Evolutionary conservation across 2,329 filamentous ascomycete species (phyloP), one percentile per base, ranked within the genome.

Genomic region (Xylariaceae sp.): DNA sequence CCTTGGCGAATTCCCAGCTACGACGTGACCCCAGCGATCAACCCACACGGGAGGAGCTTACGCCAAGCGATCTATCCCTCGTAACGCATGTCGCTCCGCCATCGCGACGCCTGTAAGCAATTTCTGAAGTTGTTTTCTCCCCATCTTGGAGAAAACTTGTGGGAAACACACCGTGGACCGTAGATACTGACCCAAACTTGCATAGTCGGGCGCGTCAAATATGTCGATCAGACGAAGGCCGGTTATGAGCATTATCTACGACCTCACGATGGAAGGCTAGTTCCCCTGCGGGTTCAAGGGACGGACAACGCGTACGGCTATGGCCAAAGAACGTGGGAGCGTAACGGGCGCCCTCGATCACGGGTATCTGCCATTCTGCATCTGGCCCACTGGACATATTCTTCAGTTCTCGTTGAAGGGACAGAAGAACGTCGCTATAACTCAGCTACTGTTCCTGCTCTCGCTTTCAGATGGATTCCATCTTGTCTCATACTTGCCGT

Each of bases 381-480:
- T 10, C 42, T 54, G 14, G 22, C 38, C 13, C 42, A 44, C 16
- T 54, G 51, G 51, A 50, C 47, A n/a, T 54, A 54, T 17, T 50
- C 47, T 38, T 46, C 51, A 6, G 43, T 54, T 14, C 42, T 54
- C 16, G 43, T 42, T 3, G 43, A 54, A 44, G 51, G 51, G 5
- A 50, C 28, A 18, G 47, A 54, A 9, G 18, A 50, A 7, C 47
- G 47, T 9, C 28, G 41, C 19, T 54, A 50, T 42, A 36, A 28
- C 39, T 1, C 16, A 5, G 17, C 11, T 3, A 5, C 47, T 2
- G 22, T 49, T 5, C 38, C 33, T 3, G 2, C 5, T 18, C 47
- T 46, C 11, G 28, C 28, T 17, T n/a, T 54, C 2, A 53, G 42
- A 36, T 56, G 54, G 54, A 50, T 56, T 18, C 51, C 54, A 9